These are phyloP conservation scores for Osmanthus fragrans DNA, from an alignment of 257 asterid species.

Conservation along the genomic window DNA sequence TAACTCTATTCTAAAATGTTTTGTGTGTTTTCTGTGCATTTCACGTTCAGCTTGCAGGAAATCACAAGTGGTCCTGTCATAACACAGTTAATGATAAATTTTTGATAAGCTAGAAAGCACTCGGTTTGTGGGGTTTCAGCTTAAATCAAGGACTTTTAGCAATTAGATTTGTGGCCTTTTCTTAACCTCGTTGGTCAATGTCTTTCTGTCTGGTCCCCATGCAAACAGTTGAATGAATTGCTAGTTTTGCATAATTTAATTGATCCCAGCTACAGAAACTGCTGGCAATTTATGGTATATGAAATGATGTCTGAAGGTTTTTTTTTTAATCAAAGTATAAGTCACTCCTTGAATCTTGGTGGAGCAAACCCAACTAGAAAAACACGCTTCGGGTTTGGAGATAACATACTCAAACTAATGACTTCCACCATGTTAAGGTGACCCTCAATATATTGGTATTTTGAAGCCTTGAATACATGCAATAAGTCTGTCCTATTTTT, in stretches of 20 bases:
- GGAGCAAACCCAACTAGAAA: too few relatives aligned
- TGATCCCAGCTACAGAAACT: not conserved
- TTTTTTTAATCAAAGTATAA: too few relatives aligned
- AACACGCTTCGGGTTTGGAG: too few relatives aligned
- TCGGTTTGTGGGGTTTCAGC: constrained; percentile 15
- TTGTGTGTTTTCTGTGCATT: constrained; percentile 9
- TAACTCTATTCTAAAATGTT: not conserved
- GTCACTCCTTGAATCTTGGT: not conserved
- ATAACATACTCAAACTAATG: too few relatives aligned
- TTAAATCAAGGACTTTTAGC: constrained; percentile 22
- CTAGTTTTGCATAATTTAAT: not conserved
- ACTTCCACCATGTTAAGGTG: too few relatives aligned
- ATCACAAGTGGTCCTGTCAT: constrained; percentile 43
- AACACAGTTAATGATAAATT: constrained; percentile 30
- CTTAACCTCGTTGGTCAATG: constrained; percentile 23
- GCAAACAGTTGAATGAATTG: not conserved
- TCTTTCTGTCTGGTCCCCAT: constrained; percentile 3
- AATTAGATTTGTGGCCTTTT: constrained; percentile 31
- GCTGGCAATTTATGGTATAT: not conserved
- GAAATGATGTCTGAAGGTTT: too few relatives aligned
- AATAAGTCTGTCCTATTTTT: too few relatives aligned
- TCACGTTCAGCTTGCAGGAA: constrained; percentile 23
- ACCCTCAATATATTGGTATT: too few relatives aligned
- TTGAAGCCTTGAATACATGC: too few relatives aligned
- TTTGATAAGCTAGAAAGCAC: constrained; percentile 26